A percentile compares a stretch with the other conserved stretches of the same genome.
Evolutionary conservation across 1,284 basidiomycete genomes (phyloP).

Genomic region (Sporisorium iseilematis-ciliati): DNA sequence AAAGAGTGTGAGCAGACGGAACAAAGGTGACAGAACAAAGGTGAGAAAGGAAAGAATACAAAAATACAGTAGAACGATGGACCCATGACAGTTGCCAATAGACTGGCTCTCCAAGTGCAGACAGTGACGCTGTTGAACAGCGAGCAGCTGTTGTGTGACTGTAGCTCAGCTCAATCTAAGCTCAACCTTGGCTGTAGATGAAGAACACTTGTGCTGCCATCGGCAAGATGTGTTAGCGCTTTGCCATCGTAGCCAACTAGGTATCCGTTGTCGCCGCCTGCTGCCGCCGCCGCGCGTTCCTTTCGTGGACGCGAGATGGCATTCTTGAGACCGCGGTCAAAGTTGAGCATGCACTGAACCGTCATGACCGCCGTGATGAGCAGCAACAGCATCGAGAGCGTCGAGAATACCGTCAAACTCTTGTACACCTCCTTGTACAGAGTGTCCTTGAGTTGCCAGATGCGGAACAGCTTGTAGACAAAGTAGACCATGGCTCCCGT

Average conservation of each 20-base stretch:
- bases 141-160: neutral
- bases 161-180: slow-evolving; percentile 37
- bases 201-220: slow-evolving; percentile 52
- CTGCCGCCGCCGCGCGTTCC: slow-evolving; percentile 27
- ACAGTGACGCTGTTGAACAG: neutral
- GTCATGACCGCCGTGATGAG: slow-evolving; percentile 54
- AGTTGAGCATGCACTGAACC: slow-evolving; percentile 61
- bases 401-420: slow-evolving; percentile 61
- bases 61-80: slow-evolving; percentile 26
- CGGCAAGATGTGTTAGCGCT: slow-evolving; percentile 38
- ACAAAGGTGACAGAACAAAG: slow-evolving; percentile 6
- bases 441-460: slow-evolving; percentile 53
- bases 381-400: slow-evolving; percentile 55
- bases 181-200: slow-evolving; percentile 53
- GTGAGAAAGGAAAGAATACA: neutral
- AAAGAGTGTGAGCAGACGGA: slow-evolving; percentile 15
- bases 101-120: neutral
- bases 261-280: slow-evolving; percentile 32
- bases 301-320: slow-evolving; percentile 50
- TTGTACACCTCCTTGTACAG: slow-evolving; percentile 63
- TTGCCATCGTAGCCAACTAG: slow-evolving; percentile 52
- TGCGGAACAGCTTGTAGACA: slow-evolving; percentile 59
- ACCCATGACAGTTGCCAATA: slow-evolving; percentile 21
- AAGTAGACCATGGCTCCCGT: slow-evolving; percentile 61
- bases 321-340: slow-evolving; percentile 57